phyloP scores from a whole-genome alignment of 139 green algal species.

The Desmodesmus armatus region DNA sequence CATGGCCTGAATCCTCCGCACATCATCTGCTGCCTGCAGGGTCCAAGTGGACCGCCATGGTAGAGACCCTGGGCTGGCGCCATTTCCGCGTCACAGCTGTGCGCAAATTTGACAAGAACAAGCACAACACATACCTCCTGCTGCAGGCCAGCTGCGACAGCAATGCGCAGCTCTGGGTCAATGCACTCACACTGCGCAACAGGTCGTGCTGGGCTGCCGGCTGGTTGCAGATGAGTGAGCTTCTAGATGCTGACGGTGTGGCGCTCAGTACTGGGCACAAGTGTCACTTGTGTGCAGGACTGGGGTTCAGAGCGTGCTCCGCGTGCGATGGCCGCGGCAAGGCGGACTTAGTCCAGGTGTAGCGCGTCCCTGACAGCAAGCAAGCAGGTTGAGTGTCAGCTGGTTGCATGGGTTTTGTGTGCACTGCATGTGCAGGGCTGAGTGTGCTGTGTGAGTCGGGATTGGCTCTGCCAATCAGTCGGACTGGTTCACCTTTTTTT shows the following conservation, averaged over 20 bases:
- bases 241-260: background rate
- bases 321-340: slow-evolving; percentile 33
- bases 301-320: slow-evolving; percentile 18
- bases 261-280: background rate
- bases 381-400: background rate
- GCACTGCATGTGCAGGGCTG: background rate
- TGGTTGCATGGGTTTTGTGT: background rate
- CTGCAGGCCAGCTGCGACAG: slow-evolving; percentile 43
- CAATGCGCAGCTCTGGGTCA: slow-evolving; percentile 36
- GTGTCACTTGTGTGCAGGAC: slow-evolving; percentile 7
- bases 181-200: slow-evolving; percentile 24
- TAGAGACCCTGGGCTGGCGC: slow-evolving; percentile 36
- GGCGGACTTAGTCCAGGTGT: background rate
- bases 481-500: too few relatives aligned
- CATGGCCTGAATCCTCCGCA: background rate
- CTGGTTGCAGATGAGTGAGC: slow-evolving; percentile 45
- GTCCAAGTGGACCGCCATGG: slow-evolving; percentile 43
- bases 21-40: background rate
- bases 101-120: slow-evolving; percentile 20
- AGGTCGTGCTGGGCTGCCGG: slow-evolving; percentile 31
- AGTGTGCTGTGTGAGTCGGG: background rate
- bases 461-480: too few relatives aligned
- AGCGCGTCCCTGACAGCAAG: background rate
- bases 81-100: slow-evolving; percentile 27
- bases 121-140: slow-evolving; percentile 10